Evolutionary conservation across 139 green algal species (phyloP).

Genomic region (Prasinococcaceae sp.): DNA sequence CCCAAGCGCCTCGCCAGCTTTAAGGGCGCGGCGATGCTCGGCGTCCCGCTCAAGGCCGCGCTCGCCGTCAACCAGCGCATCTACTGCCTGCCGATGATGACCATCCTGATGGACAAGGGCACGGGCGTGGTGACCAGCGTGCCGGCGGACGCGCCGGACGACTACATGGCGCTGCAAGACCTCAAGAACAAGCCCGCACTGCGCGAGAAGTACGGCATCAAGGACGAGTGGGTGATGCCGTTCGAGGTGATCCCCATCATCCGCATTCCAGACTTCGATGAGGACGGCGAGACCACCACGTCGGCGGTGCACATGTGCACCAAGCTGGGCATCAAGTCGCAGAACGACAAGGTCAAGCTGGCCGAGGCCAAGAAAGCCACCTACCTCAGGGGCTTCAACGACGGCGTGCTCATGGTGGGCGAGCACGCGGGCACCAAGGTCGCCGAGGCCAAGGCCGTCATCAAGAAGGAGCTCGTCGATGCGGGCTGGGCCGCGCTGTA

Average conservation of each 20-base stretch:
- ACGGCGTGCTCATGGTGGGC: slow-evolving; percentile 82
- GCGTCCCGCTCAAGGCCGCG: slow-evolving; percentile 46
- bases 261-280: slow-evolving; percentile 84
- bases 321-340: slow-evolving; percentile 77
- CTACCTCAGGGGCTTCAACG: slow-evolving; percentile 96
- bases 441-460: slow-evolving; percentile 72
- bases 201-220: slow-evolving; percentile 78
- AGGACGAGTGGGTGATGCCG: slow-evolving; percentile 89
- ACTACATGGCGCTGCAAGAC: slow-evolving; percentile 84
- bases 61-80: slow-evolving; percentile 49
- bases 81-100: slow-evolving; percentile 90
- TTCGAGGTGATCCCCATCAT: slow-evolving; percentile 94
- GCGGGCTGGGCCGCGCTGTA: slow-evolving; percentile 64
- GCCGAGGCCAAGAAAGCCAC: slow-evolving; percentile 81
- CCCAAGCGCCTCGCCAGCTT: slow-evolving; percentile 62
- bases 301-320: slow-evolving; percentile 64
- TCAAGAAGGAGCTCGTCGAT: slow-evolving; percentile 70
- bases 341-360: slow-evolving; percentile 93
- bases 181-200: slow-evolving; percentile 84
- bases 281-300: no score
- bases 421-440: slow-evolving; percentile 70
- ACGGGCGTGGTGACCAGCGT: slow-evolving; percentile 94
- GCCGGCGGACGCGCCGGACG: slow-evolving; percentile 85
- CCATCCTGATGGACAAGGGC: slow-evolving; percentile 92
- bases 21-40: slow-evolving; percentile 82